Conservation (phyloP, 352 stramenopile genomes). For the Phytophthora syringae region DNA sequence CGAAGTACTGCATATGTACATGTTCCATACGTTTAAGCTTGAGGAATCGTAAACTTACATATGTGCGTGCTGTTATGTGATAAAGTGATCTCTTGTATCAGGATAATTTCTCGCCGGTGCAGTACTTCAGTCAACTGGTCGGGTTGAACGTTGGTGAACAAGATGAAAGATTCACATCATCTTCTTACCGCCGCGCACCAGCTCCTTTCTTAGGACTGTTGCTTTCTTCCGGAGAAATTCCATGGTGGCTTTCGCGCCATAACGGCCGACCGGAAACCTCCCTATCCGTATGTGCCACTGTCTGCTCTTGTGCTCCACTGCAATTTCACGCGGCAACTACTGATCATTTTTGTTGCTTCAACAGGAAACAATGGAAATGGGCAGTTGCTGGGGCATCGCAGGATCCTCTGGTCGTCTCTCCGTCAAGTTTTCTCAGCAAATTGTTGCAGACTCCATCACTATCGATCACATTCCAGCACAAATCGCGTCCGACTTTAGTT, state of each 20-base stretch:
- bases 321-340: background rate
- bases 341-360: constrained; percentile 2
- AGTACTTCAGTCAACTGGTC: constrained; percentile 39
- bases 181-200: constrained; percentile 50
- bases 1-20: too few species aligned
- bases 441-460: constrained; percentile 71
- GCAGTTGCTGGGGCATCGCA: constrained; percentile 80
- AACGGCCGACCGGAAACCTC: constrained; percentile 80
- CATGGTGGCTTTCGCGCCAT: constrained; percentile 81
- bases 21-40: background rate
- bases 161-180: constrained; percentile 63
- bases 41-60: background rate
- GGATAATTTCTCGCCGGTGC: constrained; percentile 37
- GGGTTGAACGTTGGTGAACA: constrained; percentile 23
- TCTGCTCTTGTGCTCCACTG: background rate
- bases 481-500: constrained; percentile 75
- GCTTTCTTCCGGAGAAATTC: constrained; percentile 56
- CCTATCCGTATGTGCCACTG: constrained; percentile 58
- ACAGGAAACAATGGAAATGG: constrained; percentile 86
- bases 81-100: constrained; percentile 64
- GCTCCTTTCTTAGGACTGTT: constrained; percentile 46
- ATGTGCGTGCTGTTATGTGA: background rate
- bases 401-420: constrained; percentile 70
- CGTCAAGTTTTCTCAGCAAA: constrained; percentile 70
- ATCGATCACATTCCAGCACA: constrained; percentile 83